Base-by-base conservation (phyloP, 129 eudicot species). In the Escallonia herrerae region DNA sequence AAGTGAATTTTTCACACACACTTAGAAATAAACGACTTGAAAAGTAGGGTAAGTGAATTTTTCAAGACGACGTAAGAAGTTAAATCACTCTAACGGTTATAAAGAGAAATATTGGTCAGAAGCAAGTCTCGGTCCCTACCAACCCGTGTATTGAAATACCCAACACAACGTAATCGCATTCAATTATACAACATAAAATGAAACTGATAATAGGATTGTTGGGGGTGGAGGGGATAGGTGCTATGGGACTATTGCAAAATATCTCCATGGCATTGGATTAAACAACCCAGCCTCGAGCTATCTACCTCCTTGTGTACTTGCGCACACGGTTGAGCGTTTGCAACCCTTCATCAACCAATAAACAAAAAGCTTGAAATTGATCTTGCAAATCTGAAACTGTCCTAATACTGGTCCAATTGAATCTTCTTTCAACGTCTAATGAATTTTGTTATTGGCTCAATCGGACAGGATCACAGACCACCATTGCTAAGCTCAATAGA, bases 361-460 rank as follows among this genome's bases (percentile, higher is more conserved):
- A 58, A 38, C 43, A 58, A 33, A 58, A 3, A 33, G 44, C 62
- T 22, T 43, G 64, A 68, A 37, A 56, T 51, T 33, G 72, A 68
- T 15, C 5, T 44, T 14, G 56, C 38, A 67, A 43, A 56, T 55
- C 60, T 66, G 54, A 13, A 41, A 6, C 63, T 67, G 55, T 54
- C 40, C 37, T 40, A 55, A 56, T 57, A 15, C 22, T 13, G 43
- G 42, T 68, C 65, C 52, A 43, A 62, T 22, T 1, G 1, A 62
- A 43, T 9, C 15, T 62, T 45, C 11, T 22, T 14, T 43, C 33
- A 22, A 62, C 12, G 7, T 46, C 39, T 62, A 62, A 62, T 62
- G 37, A 45, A 6, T 40, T 43, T 14, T 62, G 8, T 62, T 62
- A 62, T 43, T 62, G 51, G 66, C 45, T 13, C 5, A 53, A 12